Conservation (phyloP, 208 protist species). For the Trypanosoma conorhini region DNA sequence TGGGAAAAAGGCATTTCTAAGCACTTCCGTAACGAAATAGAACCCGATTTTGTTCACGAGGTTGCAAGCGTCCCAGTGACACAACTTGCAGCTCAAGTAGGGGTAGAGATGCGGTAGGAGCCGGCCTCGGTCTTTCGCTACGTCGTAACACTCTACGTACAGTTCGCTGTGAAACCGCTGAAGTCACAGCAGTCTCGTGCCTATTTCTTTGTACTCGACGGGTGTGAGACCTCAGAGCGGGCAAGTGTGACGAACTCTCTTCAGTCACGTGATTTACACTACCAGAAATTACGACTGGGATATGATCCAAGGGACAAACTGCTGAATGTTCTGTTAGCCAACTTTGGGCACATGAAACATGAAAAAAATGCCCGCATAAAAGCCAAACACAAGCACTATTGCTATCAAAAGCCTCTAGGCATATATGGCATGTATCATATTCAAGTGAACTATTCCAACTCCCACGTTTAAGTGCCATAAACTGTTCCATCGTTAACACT, state of each 20-base stretch:
- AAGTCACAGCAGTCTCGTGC: background rate
- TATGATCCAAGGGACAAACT: slow-evolving; percentile 69
- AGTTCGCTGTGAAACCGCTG: background rate
- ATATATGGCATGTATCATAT: slow-evolving; percentile 55
- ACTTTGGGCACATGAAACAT: slow-evolving; percentile 47
- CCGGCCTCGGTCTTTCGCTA: slow-evolving; percentile 7
- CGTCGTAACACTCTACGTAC: slow-evolving; percentile 1
- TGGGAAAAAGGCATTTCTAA: background rate
- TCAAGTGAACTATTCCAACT: slow-evolving; percentile 29
- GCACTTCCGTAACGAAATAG: slow-evolving; percentile 26
- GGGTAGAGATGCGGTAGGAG: slow-evolving; percentile 13
- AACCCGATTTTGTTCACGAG: slow-evolving; percentile 3
- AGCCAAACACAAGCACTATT: slow-evolving; percentile 50
- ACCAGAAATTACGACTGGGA: slow-evolving; percentile 19
- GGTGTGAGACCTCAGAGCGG: background rate
- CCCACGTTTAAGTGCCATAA: slow-evolving; percentile 26
- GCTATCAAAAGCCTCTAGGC: slow-evolving; percentile 43
- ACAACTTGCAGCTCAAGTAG: slow-evolving; percentile 23
- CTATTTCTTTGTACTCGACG: slow-evolving; percentile 3
- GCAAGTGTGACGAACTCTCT: slow-evolving; percentile 2
- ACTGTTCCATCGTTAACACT: slow-evolving; percentile 32
- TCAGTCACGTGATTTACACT: background rate
- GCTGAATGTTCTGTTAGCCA: slow-evolving; percentile 72
- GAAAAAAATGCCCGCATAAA: slow-evolving; percentile 76
- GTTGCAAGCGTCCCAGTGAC: slow-evolving; percentile 11